phyloP scores from a whole-genome alignment of 306 rosid species.

The Dalbergia cochinchinensis region DNA sequence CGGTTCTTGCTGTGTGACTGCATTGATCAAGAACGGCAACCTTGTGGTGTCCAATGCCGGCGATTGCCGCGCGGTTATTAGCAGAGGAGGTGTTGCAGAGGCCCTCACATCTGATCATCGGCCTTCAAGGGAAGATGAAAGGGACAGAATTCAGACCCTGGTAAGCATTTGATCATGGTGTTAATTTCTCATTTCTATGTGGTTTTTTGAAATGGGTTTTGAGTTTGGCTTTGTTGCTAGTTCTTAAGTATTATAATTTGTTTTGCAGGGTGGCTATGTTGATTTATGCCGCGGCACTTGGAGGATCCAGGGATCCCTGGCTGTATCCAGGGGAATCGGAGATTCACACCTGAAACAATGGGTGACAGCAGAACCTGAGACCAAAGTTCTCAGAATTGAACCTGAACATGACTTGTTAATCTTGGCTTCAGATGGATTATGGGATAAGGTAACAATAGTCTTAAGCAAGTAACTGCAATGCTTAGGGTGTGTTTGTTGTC shows the following conservation, averaged over 20 bases:
- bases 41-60: slow-evolving; percentile 87
- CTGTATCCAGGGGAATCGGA: slow-evolving; percentile 91
- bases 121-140: slow-evolving; percentile 88
- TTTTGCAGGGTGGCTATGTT: slow-evolving; percentile 89
- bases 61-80: slow-evolving; percentile 94
- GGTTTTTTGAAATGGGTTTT: neutral
- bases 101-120: slow-evolving; percentile 92
- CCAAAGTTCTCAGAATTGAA: slow-evolving; percentile 65
- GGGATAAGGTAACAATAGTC: slow-evolving; percentile 83
- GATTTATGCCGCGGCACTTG: slow-evolving; percentile 86
- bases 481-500: neutral
- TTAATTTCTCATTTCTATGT: neutral
- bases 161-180: slow-evolving; percentile 51
- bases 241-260: slow-evolving; percentile 32
- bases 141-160: slow-evolving; percentile 72
- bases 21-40: slow-evolving; percentile 76
- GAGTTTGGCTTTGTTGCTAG: slow-evolving; percentile 9
- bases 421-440: slow-evolving; percentile 94
- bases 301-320: slow-evolving; percentile 93
- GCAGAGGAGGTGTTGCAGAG: slow-evolving; percentile 80
- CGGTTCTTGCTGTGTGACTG: slow-evolving; percentile 91
- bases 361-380: slow-evolving; percentile 95
- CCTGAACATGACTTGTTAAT: slow-evolving; percentile 83
- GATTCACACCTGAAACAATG: slow-evolving; percentile 80
- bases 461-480: slow-evolving; percentile 2